phyloP scores from a whole-genome alignment of 2,329 filamentous ascomycete species.

The Emericellopsis atlantica region DNA sequence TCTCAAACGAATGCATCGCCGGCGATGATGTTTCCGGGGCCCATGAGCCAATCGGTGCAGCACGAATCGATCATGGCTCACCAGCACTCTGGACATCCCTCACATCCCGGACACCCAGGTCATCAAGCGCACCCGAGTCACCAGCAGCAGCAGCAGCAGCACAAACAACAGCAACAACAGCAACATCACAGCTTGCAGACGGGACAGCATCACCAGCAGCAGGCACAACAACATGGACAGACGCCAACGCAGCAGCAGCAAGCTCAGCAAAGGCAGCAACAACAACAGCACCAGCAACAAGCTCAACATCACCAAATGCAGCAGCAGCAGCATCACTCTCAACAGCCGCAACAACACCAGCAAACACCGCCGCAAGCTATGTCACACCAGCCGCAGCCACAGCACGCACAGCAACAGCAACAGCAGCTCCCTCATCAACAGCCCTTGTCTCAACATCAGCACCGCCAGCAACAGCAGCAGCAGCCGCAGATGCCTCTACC shows the following conservation, averaged over 20 bases:
- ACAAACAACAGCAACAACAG: conserved; percentile 15
- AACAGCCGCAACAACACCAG: conserved; percentile 14
- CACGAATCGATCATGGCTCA: conserved; percentile 30
- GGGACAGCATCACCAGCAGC: conserved; percentile 15
- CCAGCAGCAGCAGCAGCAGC: conserved; percentile 14
- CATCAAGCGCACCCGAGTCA: conserved; percentile 10
- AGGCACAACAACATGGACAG: conserved; percentile 10
- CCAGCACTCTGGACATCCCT: conserved; percentile 12
- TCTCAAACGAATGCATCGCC: conserved; percentile 21
- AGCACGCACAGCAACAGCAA: conserved; percentile 16
- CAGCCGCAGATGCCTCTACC: conserved; percentile 13
- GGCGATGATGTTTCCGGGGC: conserved; percentile 19
- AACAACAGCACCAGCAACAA: conserved; percentile 12
- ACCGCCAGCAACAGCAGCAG: conserved; percentile 16
- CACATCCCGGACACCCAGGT: conserved; percentile 1
- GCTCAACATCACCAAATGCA: conserved; percentile 16
- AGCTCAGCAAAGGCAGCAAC: conserved; percentile 13
- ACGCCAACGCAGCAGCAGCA: conserved; percentile 10
- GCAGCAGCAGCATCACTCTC: conserved; percentile 9
- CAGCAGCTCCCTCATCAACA: conserved; percentile 11
- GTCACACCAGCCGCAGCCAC: conserved; percentile 10
- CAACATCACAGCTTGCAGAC: conserved; percentile 13
- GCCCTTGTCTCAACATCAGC: conserved; percentile 14
- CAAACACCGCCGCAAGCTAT: conserved; percentile 10
- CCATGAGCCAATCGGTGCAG: conserved; percentile 27